Base-by-base conservation (phyloP, 805 yeast genomes). In the Lachancea meyersii region DNA sequence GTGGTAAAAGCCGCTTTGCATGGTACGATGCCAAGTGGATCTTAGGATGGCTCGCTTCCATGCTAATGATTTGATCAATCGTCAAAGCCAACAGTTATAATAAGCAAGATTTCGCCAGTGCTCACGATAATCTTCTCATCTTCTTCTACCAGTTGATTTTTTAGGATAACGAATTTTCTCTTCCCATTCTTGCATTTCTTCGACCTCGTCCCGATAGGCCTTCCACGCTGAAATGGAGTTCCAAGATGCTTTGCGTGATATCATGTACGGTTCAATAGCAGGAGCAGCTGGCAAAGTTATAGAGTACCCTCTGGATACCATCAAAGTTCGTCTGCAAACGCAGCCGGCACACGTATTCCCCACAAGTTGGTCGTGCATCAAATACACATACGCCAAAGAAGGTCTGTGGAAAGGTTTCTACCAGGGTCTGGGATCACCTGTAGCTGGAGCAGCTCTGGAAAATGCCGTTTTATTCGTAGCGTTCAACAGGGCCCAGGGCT, bases 281-380 rank as follows among this genome's bases (percentile, higher is more conserved):
- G 97, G 97, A 13, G 82, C 86, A 43, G 62, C 79, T 3, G 96
- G 95, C 1, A 91, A 89, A 59, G 53, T 83, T 23, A 75, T 89
- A 11, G 97, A 89, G 61, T 89, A 80, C 54, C 97, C 97, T 0
- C 87, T 89, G 51, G 97, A 89, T 55, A 91, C 97, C 0, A 74
- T 88, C 35, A 89, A 89, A 63, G 97, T 89, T 3, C 71, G 96
- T 45, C 69, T 91, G 23, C 91, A 83, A 57, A 76, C 87, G 1
- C 93, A 86, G 55, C 82, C 88, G 6, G 73, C 75, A 0, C 63
- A 76, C 9, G 59, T 63, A 27, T 80, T 75, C 53, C 62, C 62
- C 0, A 79, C 86, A 1, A 82, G 96, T 0, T 46, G 72, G 46
- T 80, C 80, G 48, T 82, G 93, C 58, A 76, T 89, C 33, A 55